Base-by-base conservation (phyloP, 225 moss, liverwort and hornwort species). In the Straminergon stramineum region DNA sequence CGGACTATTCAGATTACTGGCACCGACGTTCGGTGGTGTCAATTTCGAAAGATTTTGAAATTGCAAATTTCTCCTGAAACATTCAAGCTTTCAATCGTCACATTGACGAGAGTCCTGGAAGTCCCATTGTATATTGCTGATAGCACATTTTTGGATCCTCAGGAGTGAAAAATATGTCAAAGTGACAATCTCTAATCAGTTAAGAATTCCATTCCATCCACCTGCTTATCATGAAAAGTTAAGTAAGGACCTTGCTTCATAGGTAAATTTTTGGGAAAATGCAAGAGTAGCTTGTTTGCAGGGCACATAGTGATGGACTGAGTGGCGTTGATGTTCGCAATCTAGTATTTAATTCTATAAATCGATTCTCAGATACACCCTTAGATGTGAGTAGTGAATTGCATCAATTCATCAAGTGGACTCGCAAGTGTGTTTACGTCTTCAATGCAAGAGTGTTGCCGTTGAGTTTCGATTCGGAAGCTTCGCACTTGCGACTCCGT, bases 1-100 rank as follows among this genome's bases (percentile, higher is more conserved):
- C 12, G 95, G 95, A 65, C 87, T 95, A 5, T 95, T 94, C 86
- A 92, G 94, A 91, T 88, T 95, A 68, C 79, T 95, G 69, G 89
- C 94, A 75, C 95, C 95, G 85, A 93, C 95, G 11, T 94, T 95
- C 37, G 94, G 94, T 34, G 84, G 93, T 73, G 39, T 87, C 32
- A 79, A 45, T 70, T 93, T 91, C 79, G 84, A 67, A 79, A 90
- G 89, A 70, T 92, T 91, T 73, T 91, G 90, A 91, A 81, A 61
- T 63, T 62, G 57, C 68, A 68, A 22, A 55, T 63, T 61, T 57
- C 83, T 91, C 74, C 30, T 75, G 35, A 74, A 89, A 57, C 35
- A 86, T 88, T 69, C 35, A 64, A 77, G 81, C n/a, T 81, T 92
- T 30, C 68, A 45, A 74, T 75, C 88, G 90, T 92, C 89, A 74